A percentile compares a stretch with the other conserved stretches of the same genome.
phyloP scores from a whole-genome alignment of 2,329 filamentous ascomycete genomes.

The Rhynchosporium graminicola region DNA sequence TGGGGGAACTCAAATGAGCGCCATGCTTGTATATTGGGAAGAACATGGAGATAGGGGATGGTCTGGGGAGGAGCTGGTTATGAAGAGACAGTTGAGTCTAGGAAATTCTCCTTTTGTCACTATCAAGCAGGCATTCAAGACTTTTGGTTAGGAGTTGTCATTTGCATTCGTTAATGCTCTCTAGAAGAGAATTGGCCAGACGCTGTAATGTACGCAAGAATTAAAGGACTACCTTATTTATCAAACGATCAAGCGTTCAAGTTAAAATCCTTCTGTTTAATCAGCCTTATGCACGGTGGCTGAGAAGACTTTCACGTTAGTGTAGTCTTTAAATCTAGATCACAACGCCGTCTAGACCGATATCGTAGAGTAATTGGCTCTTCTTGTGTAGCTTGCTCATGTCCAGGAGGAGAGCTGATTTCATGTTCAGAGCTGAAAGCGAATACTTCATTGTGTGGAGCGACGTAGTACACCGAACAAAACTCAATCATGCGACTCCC shows the following conservation, averaged over 20 bases:
- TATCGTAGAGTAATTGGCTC: no score
- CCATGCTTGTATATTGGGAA: conserved; percentile 37
- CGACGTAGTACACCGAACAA: no score
- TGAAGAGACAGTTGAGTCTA: conserved; percentile 36
- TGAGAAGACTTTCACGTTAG: background rate
- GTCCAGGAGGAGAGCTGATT: no score
- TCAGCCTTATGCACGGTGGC: background rate
- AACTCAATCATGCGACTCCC: no score
- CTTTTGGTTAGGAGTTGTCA: conserved; percentile 19
- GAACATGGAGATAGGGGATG: conserved; percentile 35
- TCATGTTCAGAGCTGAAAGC: no score
- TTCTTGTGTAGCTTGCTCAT: no score
- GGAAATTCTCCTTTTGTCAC: conserved; percentile 2
- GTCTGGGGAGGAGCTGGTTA: conserved; percentile 35
- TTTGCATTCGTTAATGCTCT: background rate
- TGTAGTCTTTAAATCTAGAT: background rate
- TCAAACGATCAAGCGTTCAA: background rate
- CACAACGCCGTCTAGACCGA: no score
- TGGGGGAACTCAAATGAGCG: conserved; percentile 39
- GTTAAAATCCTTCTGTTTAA: background rate
- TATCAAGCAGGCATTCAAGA: conserved; percentile 20
- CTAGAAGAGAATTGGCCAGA: no score
- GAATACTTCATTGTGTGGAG: background rate
- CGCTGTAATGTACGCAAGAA: no score
- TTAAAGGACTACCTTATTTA: no score